Evolutionary conservation across 345 rosid species (phyloP), one percentile per base, ranked within the genome.

Genomic region (Trapa incisa): DNA sequence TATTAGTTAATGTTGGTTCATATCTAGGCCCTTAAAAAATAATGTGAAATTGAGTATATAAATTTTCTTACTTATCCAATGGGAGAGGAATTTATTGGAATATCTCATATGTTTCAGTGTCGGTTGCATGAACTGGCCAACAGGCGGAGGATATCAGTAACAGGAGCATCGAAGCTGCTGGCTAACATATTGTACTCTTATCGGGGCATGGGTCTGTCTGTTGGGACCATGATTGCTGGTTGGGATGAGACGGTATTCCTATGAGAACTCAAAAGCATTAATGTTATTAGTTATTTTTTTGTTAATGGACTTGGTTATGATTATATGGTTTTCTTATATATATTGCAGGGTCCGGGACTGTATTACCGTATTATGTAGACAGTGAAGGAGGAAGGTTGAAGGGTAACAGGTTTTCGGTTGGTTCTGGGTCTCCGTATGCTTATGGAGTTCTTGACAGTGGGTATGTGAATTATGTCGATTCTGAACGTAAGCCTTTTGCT

Each of bases 211-310:
- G 98, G 98, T 64, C 83, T 95, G 22, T 95, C 98, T 35, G 96
- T 95, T 61, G 99, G 98, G 63, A 95, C 99, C 48, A 95, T 91
- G 99, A 91, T 95, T 72, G 98, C 99, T 70, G 99, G 99, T 71
- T 95, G 97, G 98, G 99, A 91, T 77, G 99, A 95, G 79, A 91
- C 96, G 75, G 98, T 91, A 74, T 35, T 1, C 68, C 17, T 64
- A 43, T 41, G 16, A 54, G 36, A 48, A 57, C 45, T 65, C 1
- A 66, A 4, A 60, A n/a, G 5, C 37, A 32, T 29, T 8, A 29
- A 36, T 41, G 13, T 42, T 65, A n/a, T 65, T 33, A n/a, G 47
- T 43, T 22, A 22, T 22, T 43, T 42, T 35, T 32, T 58, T 33
- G 38, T 14, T 2, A n/a, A 4, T 7, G 22, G 56, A 6, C 9